Evolutionary conservation across 352 stramenopile species (phyloP), one percentile per base, ranked within the genome.

Genomic region (Phytophthora idaei): DNA sequence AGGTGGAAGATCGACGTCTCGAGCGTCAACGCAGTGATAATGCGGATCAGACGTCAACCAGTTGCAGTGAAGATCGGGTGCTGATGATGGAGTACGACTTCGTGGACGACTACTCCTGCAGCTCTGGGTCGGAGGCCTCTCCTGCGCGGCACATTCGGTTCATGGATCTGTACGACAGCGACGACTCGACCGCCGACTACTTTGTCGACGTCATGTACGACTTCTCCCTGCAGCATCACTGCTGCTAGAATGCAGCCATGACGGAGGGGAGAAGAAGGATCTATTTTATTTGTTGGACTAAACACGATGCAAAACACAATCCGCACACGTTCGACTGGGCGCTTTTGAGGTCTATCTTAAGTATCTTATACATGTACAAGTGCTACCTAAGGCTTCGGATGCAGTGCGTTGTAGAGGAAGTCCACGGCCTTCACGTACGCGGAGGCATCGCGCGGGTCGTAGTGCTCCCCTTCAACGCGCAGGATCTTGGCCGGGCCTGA

Each of bases 11-110:
- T 2, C 66, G 64, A 39, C 64, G 68, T 5, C 62, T 66, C 4
- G 61, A 64, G 48, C 69, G 70, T 14, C 67, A 69, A 54, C 61
- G 61, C 36, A 59, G 31, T 62, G 57, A 48, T 6, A 47, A 65
- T 27, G 31, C 46, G 29, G 21, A 64, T 28, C 46, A 27, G 62
- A 79, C 21, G 21, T 61, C 67, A 53, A 41, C 68, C 34, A 55
- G 48, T 27, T 48, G 44, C 27, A 68, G 58, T 21, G 61, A 61
- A 47, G 76, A 86, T 28, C 69, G 71, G 46, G 70, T 49, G 2
- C 61, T 85, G 61, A 75, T 86, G 45, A 69, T 75, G 52, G 85
- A 93, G 65, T 93, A 93, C 64, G 87, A 95, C 54, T 93, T 93
- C 64, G 71, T 93, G 25, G 85, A 95, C 28, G 87, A 93, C 52